Evolutionary conservation across 2,329 filamentous ascomycete species (phyloP).

Genomic region (Xylariaceae sp.): DNA sequence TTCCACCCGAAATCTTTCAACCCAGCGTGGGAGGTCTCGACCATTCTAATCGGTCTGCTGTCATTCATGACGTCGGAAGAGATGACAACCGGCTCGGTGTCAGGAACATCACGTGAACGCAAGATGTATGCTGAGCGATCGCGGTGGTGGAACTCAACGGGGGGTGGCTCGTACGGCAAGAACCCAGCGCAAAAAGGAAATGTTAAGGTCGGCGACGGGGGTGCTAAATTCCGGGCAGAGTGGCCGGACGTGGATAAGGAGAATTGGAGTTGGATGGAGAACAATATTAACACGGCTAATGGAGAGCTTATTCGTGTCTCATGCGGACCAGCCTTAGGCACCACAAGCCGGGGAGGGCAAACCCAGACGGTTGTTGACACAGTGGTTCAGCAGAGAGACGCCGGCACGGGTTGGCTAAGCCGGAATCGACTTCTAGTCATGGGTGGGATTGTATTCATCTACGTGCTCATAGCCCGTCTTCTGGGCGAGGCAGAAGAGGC

Average conservation of each 20-base stretch:
- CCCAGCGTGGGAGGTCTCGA: conserved; percentile 95
- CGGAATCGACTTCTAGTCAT: conserved; percentile 74
- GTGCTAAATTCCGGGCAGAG: conserved; percentile 81
- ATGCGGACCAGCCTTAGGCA: conserved; percentile 53
- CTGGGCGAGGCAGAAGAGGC: conserved; percentile 47
- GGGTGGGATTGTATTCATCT: conserved; percentile 68
- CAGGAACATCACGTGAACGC: conserved; percentile 71
- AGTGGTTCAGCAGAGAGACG: conserved; percentile 70
- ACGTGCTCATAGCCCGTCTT: conserved; percentile 76
- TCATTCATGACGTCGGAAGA: conserved; percentile 99
- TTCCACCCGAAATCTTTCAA: conserved; percentile 99
- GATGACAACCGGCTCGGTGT: conserved; percentile 92
- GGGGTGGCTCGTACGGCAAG: conserved; percentile 68
- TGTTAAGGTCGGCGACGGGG: conserved; percentile 87
- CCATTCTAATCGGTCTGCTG: conserved; percentile 87
- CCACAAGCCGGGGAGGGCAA: conserved; percentile 59
- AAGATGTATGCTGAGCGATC: conserved; percentile 72
- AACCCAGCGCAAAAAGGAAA: conserved; percentile 63
- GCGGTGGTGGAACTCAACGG: conserved; percentile 95
- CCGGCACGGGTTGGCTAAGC: conserved; percentile 75
- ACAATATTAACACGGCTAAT: conserved; percentile 71
- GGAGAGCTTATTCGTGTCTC: conserved; percentile 56
- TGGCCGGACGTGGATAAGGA: conserved; percentile 86
- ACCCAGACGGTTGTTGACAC: conserved; percentile 72
- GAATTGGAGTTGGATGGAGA: conserved; percentile 89